A percentile compares a stretch with the other conserved stretches of the same genome.
Conservation (phyloP, 352 stramenopile genomes). For the Pythium diclinum region DNA sequence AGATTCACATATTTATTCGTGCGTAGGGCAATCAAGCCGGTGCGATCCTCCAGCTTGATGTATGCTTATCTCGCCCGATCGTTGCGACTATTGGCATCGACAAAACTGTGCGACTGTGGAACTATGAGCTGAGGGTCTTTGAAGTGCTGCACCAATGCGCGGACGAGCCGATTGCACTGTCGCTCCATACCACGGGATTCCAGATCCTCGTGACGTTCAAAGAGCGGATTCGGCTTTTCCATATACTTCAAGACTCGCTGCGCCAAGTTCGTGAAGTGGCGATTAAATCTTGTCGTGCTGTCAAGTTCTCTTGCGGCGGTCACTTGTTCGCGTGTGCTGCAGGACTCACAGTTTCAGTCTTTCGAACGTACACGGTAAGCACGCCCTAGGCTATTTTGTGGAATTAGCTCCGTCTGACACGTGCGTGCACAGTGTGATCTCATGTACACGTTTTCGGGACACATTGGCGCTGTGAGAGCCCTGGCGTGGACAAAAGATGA, state of each 20-base stretch:
- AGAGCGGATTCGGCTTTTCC: conserved; percentile 70
- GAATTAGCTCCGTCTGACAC: neutral
- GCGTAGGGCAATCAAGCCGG: conserved; percentile 58
- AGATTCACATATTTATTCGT: neutral
- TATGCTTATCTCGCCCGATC: conserved; percentile 80
- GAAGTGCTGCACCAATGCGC: conserved; percentile 60
- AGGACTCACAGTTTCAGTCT: conserved; percentile 60
- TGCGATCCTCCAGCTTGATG: conserved; percentile 67
- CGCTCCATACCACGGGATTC: conserved; percentile 68
- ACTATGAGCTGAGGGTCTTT: conserved; percentile 66
- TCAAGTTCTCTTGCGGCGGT: conserved; percentile 64
- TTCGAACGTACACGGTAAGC: conserved; percentile 61
- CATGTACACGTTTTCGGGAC: conserved; percentile 70
- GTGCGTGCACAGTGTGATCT: conserved; percentile 37
- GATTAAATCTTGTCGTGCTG: conserved; percentile 60
- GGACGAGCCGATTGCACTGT: conserved; percentile 61
- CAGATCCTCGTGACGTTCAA: conserved; percentile 76
- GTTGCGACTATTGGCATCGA: conserved; percentile 80
- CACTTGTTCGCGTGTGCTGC: conserved; percentile 74
- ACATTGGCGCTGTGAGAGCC: conserved; percentile 71
- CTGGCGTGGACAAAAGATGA: conserved; percentile 74
- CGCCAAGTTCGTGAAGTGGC: conserved; percentile 59
- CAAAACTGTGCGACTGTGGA: conserved; percentile 87
- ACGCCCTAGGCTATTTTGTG: too few relatives aligned
- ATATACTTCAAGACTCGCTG: conserved; percentile 66